Evolutionary conservation across 2,329 filamentous ascomycete genomes (phyloP).

Genomic region (Xylariaceae sp.): DNA sequence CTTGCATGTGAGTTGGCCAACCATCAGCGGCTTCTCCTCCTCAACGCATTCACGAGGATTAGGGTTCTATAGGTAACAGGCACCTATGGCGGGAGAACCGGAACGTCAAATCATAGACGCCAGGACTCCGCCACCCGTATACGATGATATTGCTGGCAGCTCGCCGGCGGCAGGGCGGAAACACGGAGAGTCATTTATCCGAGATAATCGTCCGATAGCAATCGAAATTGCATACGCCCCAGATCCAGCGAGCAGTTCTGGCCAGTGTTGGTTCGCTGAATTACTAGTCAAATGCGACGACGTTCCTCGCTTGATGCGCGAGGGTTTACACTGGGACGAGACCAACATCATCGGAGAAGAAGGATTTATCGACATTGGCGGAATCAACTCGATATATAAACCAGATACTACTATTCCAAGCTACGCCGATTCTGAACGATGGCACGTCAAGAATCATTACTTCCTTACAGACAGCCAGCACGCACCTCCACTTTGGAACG

Average conservation of each 20-base stretch:
- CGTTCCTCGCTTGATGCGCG: conserved; percentile 4
- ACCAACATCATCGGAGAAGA: conserved; percentile 1
- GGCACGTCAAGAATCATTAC: neutral
- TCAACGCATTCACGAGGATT: too few species aligned
- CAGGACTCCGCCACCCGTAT: too few species aligned
- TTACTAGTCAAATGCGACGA: neutral
- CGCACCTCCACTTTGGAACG: neutral
- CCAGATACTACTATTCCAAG: neutral
- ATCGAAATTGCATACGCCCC: neutral
- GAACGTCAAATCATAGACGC: too few species aligned
- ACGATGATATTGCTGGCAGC: too few species aligned
- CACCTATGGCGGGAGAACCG: too few species aligned
- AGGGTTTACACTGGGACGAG: conserved; percentile 2
- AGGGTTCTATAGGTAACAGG: too few species aligned
- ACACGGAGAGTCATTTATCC: neutral
- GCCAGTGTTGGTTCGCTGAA: neutral
- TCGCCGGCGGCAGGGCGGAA: neutral
- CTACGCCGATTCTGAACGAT: too few species aligned
- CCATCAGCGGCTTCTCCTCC: too few species aligned
- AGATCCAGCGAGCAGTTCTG: neutral
- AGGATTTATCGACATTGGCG: neutral
- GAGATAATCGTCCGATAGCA: neutral
- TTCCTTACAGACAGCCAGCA: neutral
- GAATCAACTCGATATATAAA: neutral
- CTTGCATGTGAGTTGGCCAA: too few species aligned